Conservation (phyloP, 2,329 filamentous ascomycete genomes). For the Microcyclospora pomicola region DNA sequence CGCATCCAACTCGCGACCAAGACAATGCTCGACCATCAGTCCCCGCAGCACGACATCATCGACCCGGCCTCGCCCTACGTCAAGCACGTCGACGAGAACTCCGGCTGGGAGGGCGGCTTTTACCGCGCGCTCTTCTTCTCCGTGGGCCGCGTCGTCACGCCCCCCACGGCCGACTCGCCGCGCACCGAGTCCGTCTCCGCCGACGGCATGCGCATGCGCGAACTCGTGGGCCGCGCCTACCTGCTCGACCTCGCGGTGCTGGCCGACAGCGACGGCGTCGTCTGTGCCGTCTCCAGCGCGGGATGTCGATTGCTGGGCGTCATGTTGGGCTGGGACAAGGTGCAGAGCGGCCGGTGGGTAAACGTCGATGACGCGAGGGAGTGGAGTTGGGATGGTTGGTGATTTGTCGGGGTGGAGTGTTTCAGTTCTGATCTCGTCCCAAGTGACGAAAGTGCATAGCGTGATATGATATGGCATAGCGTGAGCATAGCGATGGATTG, state of each 20-base stretch:
- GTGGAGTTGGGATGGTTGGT: conserved; percentile 23
- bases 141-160: conserved; percentile 36
- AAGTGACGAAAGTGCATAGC: too few species aligned
- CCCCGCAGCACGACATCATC: conserved; percentile 15
- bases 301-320: conserved; percentile 62
- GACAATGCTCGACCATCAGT: conserved; percentile 28
- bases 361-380: conserved; percentile 57
- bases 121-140: conserved; percentile 71
- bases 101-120: conserved; percentile 83
- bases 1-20: conserved; percentile 64
- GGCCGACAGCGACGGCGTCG: conserved; percentile 51
- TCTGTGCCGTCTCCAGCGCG: conserved; percentile 60
- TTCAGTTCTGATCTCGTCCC: too few species aligned
- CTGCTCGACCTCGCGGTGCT: conserved; percentile 67
- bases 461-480: too few species aligned
- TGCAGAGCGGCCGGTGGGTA: conserved; percentile 50
- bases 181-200: conserved; percentile 11
- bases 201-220: conserved; percentile 51
- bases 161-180: conserved; percentile 2
- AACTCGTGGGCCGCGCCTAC: conserved; percentile 67
- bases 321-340: conserved; percentile 72
- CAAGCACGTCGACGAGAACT: conserved; percentile 59
- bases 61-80: conserved; percentile 40
- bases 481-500: too few species aligned
- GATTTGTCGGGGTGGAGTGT: background rate